Percentiles rank a stretch among this genome's conserved stretches.
These are phyloP conservation scores for Kluyveromyces starmeri DNA, from an alignment of 805 yeast genomes.

Conservation along the genomic window DNA sequence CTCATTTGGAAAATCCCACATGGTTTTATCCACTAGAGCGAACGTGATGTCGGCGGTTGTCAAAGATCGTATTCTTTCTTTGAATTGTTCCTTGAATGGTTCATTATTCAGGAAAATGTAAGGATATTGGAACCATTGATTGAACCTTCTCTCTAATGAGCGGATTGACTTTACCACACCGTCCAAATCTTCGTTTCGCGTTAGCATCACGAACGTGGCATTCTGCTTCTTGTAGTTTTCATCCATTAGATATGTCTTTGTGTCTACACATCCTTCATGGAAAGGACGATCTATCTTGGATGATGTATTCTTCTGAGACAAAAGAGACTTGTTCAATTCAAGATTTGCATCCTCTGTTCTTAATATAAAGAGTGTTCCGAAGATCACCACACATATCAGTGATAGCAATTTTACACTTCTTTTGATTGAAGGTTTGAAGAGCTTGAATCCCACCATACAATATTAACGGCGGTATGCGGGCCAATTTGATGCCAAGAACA, in stretches of 20 bases:
- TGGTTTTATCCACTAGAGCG: slow-evolving; percentile 48
- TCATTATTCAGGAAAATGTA: slow-evolving; percentile 85
- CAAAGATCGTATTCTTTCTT: slow-evolving; percentile 37
- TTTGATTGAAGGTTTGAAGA: no score
- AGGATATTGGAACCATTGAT: slow-evolving; percentile 90
- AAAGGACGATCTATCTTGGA: slow-evolving; percentile 38
- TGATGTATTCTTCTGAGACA: no score
- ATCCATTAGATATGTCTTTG: slow-evolving; percentile 25
- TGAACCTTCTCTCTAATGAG: slow-evolving; percentile 78
- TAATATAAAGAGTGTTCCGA: no score
- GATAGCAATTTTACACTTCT: no score
- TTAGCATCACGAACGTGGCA: slow-evolving; percentile 78
- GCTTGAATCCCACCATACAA: no score
- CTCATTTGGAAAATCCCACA: slow-evolving; percentile 62
- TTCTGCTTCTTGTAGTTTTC: slow-evolving; percentile 43
- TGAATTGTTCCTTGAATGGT: slow-evolving; percentile 60
- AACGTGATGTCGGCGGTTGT: slow-evolving; percentile 62
- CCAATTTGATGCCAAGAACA: no score
- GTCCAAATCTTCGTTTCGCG: slow-evolving; percentile 68
- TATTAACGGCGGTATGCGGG: no score
- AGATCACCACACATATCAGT: no score
- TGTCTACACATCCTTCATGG: slow-evolving; percentile 48
- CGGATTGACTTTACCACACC: slow-evolving; percentile 69
- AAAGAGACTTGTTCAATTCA: no score
- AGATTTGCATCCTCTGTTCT: no score